These are phyloP conservation scores for Leishmania amazonensis DNA, from an alignment of 208 protist genomes.

Conservation along the genomic window DNA sequence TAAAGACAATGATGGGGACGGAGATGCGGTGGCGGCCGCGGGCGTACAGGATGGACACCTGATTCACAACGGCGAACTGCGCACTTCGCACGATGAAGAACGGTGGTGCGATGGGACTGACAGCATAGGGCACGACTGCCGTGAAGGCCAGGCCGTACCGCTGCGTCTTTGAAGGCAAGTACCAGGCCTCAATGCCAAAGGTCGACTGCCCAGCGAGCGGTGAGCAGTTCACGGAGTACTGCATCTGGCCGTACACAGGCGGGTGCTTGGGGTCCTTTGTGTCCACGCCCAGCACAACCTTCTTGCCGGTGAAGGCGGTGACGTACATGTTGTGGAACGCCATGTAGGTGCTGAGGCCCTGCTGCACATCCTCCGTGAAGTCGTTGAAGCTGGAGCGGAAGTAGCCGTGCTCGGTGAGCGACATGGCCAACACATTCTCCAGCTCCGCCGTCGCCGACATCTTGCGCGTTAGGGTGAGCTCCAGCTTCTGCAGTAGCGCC, in stretches of 20 bases:
- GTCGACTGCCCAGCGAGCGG: constrained; percentile 52
- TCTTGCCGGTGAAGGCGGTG: constrained; percentile 34
- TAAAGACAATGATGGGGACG: constrained; percentile 74
- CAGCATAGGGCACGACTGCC: constrained; percentile 54
- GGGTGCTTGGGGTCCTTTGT: constrained; percentile 32
- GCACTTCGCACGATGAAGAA: constrained; percentile 47
- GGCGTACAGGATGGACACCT: constrained; percentile 72
- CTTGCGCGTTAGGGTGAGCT: constrained; percentile 61
- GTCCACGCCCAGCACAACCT: constrained; percentile 42
- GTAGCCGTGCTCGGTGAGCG: constrained; percentile 55
- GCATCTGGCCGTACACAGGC: constrained; percentile 42
- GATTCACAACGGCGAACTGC: constrained; percentile 55
- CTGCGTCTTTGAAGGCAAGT: constrained; percentile 49
- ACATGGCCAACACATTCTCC: constrained; percentile 66
- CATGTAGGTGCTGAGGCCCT: constrained; percentile 47
- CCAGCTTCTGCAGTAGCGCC: constrained; percentile 56
- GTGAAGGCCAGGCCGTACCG: constrained; percentile 68
- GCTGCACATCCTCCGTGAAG: constrained; percentile 28
- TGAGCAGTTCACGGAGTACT: constrained; percentile 51
- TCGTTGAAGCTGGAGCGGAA: constrained; percentile 46
- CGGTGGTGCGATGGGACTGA: constrained; percentile 46
- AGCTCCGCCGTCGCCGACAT: constrained; percentile 56
- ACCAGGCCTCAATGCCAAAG: constrained; percentile 71
- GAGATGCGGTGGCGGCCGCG: constrained; percentile 68
- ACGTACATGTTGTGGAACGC: constrained; percentile 50